Base-by-base conservation (phyloP, 257 asterid species). In the Ballota nigra region DNA sequence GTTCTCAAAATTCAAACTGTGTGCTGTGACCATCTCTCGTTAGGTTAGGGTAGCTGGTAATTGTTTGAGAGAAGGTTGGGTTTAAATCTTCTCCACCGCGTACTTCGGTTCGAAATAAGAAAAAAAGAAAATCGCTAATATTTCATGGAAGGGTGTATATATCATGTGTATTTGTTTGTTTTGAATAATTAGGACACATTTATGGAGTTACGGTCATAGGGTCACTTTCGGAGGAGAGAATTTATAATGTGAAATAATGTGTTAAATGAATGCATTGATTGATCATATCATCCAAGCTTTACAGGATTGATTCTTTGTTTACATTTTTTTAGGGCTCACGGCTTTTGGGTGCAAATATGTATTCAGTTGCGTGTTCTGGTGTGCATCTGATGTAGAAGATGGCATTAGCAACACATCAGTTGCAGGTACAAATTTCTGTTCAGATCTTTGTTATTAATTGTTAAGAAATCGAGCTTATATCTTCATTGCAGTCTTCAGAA, bases 351-450 rank as follows among this genome's bases (percentile, higher is more conserved):
- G 43, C 66, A 24, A 31, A 40, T 72, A 74, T 73, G 83, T 63
- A 68, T 51, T 72, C 73, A 55, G 76, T 60, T 71, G 78, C 81
- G 65, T 64, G 65, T 75, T 78, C 73, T 56, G 15, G 76, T 63
- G 43, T 71, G 70, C 77, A 34, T 74, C 24, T 49, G 75, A 78
- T 63, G 70, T 83, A 79, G 80, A 77, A 59, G 78, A 88, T 88
- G 95, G 92, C 83, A 11, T 77, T 80, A 72, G 79, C 86, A 6
- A 86, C 85, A 69, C 66, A 70, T 84, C 88, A 77, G 64, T 75
- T 81, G 83, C 90, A 84, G 92, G 90, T 86, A 79, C 34, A 51
- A 59, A 20, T 49, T 57, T 23, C 23, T 63, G 59, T 72, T 16
- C n/a, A 2, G 36, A 16, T 72, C 26, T 26, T 78, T 72, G 6